Evolutionary conservation across 495 filamentous ascomycete species (phyloP).

Genomic region (Hypoxylon rickii): DNA sequence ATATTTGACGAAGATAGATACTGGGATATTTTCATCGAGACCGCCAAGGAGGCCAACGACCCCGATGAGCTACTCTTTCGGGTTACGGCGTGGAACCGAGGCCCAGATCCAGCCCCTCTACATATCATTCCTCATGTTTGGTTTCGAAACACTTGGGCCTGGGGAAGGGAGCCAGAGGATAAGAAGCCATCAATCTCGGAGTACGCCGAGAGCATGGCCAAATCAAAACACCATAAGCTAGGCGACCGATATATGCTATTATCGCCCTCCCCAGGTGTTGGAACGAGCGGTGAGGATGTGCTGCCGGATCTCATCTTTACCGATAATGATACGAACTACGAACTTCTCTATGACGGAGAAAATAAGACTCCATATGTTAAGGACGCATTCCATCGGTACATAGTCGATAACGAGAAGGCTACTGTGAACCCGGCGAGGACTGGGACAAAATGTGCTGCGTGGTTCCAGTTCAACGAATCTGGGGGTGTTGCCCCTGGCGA

Average conservation of each 20-base stretch:
- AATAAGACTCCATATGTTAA: constrained; percentile 88
- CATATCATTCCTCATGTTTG: constrained; percentile 95
- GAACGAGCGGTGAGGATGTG: constrained; percentile 76
- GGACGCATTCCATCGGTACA: constrained; percentile 89
- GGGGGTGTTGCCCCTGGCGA: constrained; percentile 85
- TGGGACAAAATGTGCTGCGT: constrained; percentile 89
- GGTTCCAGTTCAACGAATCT: constrained; percentile 89
- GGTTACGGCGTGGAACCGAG: constrained; percentile 94
- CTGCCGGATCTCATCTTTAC: constrained; percentile 85
- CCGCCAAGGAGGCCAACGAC: constrained; percentile 87
- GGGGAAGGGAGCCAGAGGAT: constrained; percentile 73
- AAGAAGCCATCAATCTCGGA: constrained; percentile 77
- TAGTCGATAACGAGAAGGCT: constrained; percentile 78
- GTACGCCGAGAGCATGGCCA: constrained; percentile 65
- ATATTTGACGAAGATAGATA: constrained; percentile 89
- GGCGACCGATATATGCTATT: constrained; percentile 84
- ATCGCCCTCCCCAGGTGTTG: constrained; percentile 86
- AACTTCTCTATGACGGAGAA: constrained; percentile 72
- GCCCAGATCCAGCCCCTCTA: constrained; percentile 83
- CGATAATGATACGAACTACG: constrained; percentile 90
- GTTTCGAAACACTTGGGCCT: constrained; percentile 97
- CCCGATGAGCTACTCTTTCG: constrained; percentile 91
- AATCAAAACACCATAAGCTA: constrained; percentile 74
- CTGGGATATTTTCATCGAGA: constrained; percentile 97
- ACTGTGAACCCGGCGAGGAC: constrained; percentile 78